Percentiles rank a stretch among this genome's conserved stretches.
Evolutionary conservation across 495 filamentous ascomycete genomes (phyloP).

Genomic region (Copromyces sp.): DNA sequence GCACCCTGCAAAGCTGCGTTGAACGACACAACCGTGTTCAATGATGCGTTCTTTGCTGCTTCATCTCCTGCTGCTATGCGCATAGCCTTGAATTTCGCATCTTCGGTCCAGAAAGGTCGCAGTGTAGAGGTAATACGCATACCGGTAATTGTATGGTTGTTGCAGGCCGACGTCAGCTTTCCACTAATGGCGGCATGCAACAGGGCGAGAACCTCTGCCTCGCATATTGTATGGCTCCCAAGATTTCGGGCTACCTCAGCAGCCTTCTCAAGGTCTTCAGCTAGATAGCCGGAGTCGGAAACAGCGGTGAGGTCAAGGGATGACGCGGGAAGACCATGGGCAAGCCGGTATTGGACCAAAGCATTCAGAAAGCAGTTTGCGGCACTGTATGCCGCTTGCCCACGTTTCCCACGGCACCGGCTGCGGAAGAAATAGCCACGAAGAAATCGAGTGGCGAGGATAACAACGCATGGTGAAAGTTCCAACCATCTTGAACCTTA

Average conservation of each 20-base stretch:
- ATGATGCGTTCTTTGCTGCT: slow-evolving; percentile 26
- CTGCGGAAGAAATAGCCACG: slow-evolving; percentile 51
- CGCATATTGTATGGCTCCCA: slow-evolving; percentile 41
- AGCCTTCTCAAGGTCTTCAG: slow-evolving; percentile 34
- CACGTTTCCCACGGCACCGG: slow-evolving; percentile 49
- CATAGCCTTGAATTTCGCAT: slow-evolving; percentile 43
- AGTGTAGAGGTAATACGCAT: slow-evolving; percentile 37
- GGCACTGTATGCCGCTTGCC: slow-evolving; percentile 55
- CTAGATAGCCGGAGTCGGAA: slow-evolving; percentile 46
- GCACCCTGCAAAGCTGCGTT: slow-evolving; percentile 32
- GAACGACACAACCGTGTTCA: slow-evolving; percentile 29
- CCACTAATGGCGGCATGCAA: slow-evolving; percentile 38
- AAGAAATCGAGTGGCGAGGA: slow-evolving; percentile 53
- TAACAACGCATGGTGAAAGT: slow-evolving; percentile 45
- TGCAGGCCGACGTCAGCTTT: slow-evolving; percentile 26
- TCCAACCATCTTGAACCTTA: slow-evolving; percentile 47
- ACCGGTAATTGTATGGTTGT: slow-evolving; percentile 42
- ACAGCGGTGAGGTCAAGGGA: slow-evolving; percentile 48
- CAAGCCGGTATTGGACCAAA: slow-evolving; percentile 37
- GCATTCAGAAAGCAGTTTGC: slow-evolving; percentile 54
- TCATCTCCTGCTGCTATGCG: slow-evolving; percentile 36
- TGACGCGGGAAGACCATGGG: slow-evolving; percentile 36
- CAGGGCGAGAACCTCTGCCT: slow-evolving; percentile 40
- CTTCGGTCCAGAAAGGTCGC: slow-evolving; percentile 40
- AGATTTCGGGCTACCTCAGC: slow-evolving; percentile 39